Percentiles rank a stretch among this genome's conserved stretches.
Conservation (phyloP, 2,329 filamentous ascomycete genomes). For the Colletotrichum filicis region DNA sequence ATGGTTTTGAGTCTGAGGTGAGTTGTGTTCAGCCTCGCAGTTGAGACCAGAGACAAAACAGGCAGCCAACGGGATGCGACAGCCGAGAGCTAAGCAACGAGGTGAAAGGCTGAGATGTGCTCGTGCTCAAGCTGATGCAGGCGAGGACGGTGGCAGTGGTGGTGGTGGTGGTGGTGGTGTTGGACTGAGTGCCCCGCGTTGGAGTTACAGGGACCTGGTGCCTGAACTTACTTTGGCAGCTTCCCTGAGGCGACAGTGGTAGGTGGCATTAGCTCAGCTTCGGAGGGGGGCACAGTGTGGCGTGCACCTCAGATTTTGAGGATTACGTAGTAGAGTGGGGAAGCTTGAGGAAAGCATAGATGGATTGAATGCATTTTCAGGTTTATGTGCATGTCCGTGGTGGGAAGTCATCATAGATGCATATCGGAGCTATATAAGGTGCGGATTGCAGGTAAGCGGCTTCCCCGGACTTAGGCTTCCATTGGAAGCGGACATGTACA, state of each 20-base stretch:
- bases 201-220: neutral
- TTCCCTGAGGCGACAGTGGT: neutral
- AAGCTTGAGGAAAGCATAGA: neutral
- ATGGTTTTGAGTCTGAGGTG: neutral
- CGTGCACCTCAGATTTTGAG: neutral
- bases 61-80: neutral
- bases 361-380: neutral
- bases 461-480: slow-evolving; percentile 1
- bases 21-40: slow-evolving; percentile 2
- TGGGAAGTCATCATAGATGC: fast-evolving
- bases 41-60: neutral
- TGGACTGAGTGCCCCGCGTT: slow-evolving; percentile 3
- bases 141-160: neutral
- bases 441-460: neutral
- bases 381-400: neutral
- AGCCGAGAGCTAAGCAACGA: neutral
- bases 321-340: slow-evolving; percentile 23
- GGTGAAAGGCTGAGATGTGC: neutral
- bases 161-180: neutral
- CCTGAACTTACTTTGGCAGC: slow-evolving; percentile 5
- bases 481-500: slow-evolving; percentile 2
- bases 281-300: slow-evolving; percentile 1
- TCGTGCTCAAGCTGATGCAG: slow-evolving; percentile 2
- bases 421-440: neutral
- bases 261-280: slow-evolving; percentile 8